Conservation (phyloP, 345 rosid species). For the Isatis tinctoria region DNA sequence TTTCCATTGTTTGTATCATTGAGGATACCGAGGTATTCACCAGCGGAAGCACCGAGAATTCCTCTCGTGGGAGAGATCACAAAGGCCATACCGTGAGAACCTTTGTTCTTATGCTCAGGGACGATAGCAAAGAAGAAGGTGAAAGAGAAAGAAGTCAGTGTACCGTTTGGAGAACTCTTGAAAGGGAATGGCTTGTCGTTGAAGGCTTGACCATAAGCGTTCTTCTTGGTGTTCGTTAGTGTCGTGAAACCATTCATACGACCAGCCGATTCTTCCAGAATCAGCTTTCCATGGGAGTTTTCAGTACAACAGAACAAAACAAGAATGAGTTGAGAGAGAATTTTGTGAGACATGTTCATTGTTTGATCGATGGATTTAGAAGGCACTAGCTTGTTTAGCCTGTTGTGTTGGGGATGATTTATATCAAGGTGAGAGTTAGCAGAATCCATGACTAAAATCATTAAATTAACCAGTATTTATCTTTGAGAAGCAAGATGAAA, state of each 20-base stretch:
- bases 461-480: too few relatives aligned
- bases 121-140: too few relatives aligned
- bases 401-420: not conserved
- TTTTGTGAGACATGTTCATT: constrained; percentile 1
- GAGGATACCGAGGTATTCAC: constrained; percentile 61
- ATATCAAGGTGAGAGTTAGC: too few relatives aligned
- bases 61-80: constrained; percentile 53
- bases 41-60: constrained; percentile 40
- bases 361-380: not conserved
- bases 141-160: constrained; percentile 56
- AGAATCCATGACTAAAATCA: too few relatives aligned
- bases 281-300: not conserved
- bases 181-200: constrained; percentile 39
- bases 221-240: constrained; percentile 46
- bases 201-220: constrained; percentile 65
- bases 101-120: too few relatives aligned
- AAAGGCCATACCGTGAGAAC: constrained; percentile 38
- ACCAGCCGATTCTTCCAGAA: not conserved
- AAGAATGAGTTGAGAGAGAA: not conserved
- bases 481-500: too few relatives aligned
- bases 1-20: constrained; percentile 47
- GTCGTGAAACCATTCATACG: constrained; percentile 33
- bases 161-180: constrained; percentile 38
- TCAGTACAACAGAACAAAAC: not conserved
- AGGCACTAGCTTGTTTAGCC: not conserved